Conservation (phyloP, 352 stramenopile genomes). For the Pythium aquatile region DNA sequence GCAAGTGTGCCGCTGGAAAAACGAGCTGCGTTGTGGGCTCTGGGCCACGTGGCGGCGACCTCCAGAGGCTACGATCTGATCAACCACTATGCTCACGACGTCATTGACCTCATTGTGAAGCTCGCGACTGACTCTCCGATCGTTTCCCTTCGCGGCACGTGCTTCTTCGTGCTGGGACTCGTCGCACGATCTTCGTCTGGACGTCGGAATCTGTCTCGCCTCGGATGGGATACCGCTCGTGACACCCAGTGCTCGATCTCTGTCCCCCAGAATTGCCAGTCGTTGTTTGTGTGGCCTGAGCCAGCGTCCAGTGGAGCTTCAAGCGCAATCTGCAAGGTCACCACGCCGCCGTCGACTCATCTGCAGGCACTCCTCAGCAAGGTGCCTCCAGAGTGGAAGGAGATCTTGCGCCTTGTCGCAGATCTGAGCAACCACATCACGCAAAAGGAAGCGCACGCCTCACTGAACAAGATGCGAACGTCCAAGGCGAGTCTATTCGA, state of each 20-base stretch:
- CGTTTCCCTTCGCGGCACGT: conserved; percentile 83
- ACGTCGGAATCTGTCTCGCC: conserved; percentile 57
- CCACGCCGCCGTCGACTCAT: conserved; percentile 54
- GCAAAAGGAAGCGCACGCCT: conserved; percentile 85
- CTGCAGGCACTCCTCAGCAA: conserved; percentile 69
- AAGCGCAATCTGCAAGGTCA: conserved; percentile 43
- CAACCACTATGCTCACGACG: conserved; percentile 75
- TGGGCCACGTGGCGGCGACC: conserved; percentile 81
- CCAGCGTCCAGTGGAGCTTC: conserved; percentile 22
- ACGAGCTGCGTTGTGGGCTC: conserved; percentile 77
- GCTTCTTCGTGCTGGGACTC: conserved; percentile 84
- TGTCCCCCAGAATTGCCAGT: conserved; percentile 76
- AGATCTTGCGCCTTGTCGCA: conserved; percentile 73
- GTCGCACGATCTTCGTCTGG: conserved; percentile 65
- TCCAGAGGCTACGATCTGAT: conserved; percentile 79
- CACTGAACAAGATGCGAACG: conserved; percentile 77
- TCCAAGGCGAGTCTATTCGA: conserved; percentile 79
- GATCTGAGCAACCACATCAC: conserved; percentile 90
- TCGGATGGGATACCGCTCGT: conserved; percentile 77
- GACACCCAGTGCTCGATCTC: conserved; percentile 75
- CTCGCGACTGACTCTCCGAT: conserved; percentile 78
- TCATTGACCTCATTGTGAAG: conserved; percentile 87
- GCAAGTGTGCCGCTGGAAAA: conserved; percentile 84
- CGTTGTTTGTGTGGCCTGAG: conserved; percentile 79
- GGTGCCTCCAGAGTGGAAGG: conserved; percentile 70